Conservation (phyloP, 2,329 filamentous ascomycete genomes). For the Exserohilum rostratum region DNA sequence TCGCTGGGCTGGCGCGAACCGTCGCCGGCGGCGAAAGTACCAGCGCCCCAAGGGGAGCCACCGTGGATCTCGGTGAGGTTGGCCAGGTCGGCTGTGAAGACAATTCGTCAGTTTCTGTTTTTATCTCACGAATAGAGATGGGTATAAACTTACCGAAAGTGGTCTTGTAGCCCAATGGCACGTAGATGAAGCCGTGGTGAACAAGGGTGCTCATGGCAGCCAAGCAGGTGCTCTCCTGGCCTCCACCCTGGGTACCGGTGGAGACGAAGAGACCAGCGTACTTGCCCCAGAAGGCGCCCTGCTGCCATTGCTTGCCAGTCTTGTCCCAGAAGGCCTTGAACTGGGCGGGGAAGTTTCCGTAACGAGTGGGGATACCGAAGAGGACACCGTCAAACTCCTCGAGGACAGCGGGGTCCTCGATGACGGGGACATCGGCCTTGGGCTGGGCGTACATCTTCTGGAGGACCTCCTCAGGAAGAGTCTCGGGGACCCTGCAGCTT, state of each 20-base stretch:
- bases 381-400: constrained; percentile 86
- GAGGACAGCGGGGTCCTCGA: constrained; percentile 67
- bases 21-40: constrained; percentile 80
- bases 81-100: constrained; percentile 59
- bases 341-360: constrained; percentile 95
- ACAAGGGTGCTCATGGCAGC: constrained; percentile 81
- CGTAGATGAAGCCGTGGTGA: constrained; percentile 95
- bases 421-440: constrained; percentile 70
- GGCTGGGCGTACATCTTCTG: constrained; percentile 87
- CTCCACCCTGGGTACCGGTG: constrained; percentile 80
- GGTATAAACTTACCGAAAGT: constrained; percentile 60
- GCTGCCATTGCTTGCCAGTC: constrained; percentile 82
- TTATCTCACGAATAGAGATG: too few relatives aligned
- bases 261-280: constrained; percentile 89
- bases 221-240: constrained; percentile 88
- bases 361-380: constrained; percentile 92
- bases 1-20: constrained; percentile 80
- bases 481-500: constrained; percentile 73
- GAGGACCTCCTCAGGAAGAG: constrained; percentile 81
- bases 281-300: constrained; percentile 82
- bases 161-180: constrained; percentile 92
- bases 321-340: constrained; percentile 95
- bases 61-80: constrained; percentile 82
- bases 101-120: background rate
- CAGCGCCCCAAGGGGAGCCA: constrained; percentile 90